Conservation (phyloP, 768 basidiomycete species). For the Termitomyces sp. region DNA sequence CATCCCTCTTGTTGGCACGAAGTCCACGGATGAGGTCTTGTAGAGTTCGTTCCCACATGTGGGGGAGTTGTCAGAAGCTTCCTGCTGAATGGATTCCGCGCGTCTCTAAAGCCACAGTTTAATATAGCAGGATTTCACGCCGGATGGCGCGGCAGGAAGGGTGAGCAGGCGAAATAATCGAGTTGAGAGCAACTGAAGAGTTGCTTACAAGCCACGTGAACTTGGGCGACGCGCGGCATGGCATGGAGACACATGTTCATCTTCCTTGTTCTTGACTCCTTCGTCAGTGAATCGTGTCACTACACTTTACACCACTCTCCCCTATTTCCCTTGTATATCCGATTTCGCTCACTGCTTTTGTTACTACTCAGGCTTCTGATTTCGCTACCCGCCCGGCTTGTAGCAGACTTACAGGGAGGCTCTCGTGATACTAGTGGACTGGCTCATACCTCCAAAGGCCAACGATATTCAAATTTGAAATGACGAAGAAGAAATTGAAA, state of each 20-base stretch:
- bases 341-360: not conserved
- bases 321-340: not conserved
- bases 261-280: too few species aligned
- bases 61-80: not conserved
- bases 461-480: not conserved
- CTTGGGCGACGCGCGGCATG: not conserved
- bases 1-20: conserved; percentile 92
- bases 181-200: not conserved
- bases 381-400: not conserved
- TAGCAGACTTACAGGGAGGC: not conserved
- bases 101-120: not conserved
- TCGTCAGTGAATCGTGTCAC: not conserved
- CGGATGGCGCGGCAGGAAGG: not conserved
- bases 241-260: too few species aligned
- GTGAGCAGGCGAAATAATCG: not conserved
- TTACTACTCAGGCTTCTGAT: not conserved
- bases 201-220: not conserved
- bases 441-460: not conserved
- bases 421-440: not conserved
- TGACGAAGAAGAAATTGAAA: conserved; percentile 1
- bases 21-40: conserved; percentile 95
- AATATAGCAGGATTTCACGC: not conserved
- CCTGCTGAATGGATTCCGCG: not conserved
- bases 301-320: not conserved
- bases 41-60: conserved; percentile 95